Percentiles rank a stretch among this genome's conserved stretches.
Conservation (phyloP, 805 yeast species). For the Schwanniomyces polymorphus region DNA sequence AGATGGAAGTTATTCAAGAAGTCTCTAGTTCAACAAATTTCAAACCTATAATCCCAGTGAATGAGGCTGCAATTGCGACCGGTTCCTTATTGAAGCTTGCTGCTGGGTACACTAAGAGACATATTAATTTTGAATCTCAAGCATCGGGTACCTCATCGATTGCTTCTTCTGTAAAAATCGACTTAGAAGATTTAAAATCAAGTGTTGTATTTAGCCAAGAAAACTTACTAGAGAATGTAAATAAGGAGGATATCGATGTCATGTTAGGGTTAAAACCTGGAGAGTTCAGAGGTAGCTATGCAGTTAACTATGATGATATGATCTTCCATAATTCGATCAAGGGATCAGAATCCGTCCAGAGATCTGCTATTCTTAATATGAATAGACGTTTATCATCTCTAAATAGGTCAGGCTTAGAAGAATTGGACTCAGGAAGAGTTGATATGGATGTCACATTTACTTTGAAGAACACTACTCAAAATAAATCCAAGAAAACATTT, state of each 20-base stretch:
- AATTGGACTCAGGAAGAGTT: slow-evolving; percentile 31
- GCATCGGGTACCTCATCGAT: slow-evolving; percentile 3
- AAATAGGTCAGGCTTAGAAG: slow-evolving; percentile 23
- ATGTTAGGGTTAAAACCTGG: slow-evolving; percentile 38
- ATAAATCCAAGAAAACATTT: slow-evolving; percentile 8
- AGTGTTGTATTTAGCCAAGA: slow-evolving; percentile 24
- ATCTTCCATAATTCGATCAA: slow-evolving; percentile 39
- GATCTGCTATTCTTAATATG: slow-evolving; percentile 33
- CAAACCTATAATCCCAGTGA: slow-evolving; percentile 31
- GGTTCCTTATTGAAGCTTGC: slow-evolving; percentile 30
- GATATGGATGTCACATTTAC: slow-evolving; percentile 37
- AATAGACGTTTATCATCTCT: slow-evolving; percentile 35
- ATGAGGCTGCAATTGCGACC: slow-evolving; percentile 34
- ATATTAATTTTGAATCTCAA: slow-evolving; percentile 20
- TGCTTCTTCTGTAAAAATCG: slow-evolving; percentile 15
- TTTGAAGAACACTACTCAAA: slow-evolving; percentile 19
- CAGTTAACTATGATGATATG: slow-evolving; percentile 40
- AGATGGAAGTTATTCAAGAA: slow-evolving; percentile 35
- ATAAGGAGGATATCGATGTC: slow-evolving; percentile 18
- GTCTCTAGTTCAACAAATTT: slow-evolving; percentile 29
- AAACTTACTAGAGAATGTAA: slow-evolving; percentile 10
- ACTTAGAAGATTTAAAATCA: slow-evolving; percentile 28
- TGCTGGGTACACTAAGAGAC: slow-evolving; percentile 33
- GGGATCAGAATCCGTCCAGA: slow-evolving; percentile 24
- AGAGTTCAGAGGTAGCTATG: slow-evolving; percentile 40